Conservation (phyloP, 2,329 filamentous ascomycete genomes). For the Claviceps lovelessii region DNA sequence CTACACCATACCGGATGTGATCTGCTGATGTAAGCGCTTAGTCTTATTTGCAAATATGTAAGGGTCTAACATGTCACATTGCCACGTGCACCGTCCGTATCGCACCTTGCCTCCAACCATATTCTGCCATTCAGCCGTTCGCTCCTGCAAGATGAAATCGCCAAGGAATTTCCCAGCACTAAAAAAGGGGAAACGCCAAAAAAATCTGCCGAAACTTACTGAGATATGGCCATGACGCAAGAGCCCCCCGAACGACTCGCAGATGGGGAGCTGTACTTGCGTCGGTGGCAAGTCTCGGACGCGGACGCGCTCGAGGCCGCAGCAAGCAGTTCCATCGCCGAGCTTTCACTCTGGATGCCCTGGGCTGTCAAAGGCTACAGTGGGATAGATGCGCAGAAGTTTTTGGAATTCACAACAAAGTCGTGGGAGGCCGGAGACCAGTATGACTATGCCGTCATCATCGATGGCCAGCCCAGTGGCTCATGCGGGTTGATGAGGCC, state of each 20-base stretch:
- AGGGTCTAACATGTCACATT: no score
- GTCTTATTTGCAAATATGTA: no score
- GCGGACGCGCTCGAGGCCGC: conserved; percentile 3
- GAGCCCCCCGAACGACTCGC: conserved; percentile 5
- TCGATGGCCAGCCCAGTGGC: conserved; percentile 3
- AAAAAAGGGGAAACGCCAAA: background rate
- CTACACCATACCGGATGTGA: conserved; percentile 20
- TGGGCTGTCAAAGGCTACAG: conserved; percentile 9
- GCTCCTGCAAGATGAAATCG: no score
- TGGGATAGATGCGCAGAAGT: conserved; percentile 3
- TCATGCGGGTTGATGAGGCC: conserved; percentile 7
- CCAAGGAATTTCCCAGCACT: background rate
- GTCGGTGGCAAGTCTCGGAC: conserved; percentile 8
- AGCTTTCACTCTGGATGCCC: conserved; percentile 9
- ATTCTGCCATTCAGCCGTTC: background rate
- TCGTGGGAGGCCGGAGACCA: conserved; percentile 5
- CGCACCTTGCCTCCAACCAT: no score
- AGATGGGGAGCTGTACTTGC: conserved; percentile 6
- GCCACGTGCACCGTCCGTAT: no score
- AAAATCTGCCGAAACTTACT: background rate
- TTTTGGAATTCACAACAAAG: conserved; percentile 1
- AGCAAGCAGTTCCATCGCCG: conserved; percentile 5
- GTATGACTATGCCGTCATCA: conserved; percentile 8
- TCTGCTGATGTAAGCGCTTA: background rate
- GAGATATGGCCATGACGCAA: background rate